Conservation (phyloP, 148 eudicot genomes). For the Chenopodium album region DNA sequence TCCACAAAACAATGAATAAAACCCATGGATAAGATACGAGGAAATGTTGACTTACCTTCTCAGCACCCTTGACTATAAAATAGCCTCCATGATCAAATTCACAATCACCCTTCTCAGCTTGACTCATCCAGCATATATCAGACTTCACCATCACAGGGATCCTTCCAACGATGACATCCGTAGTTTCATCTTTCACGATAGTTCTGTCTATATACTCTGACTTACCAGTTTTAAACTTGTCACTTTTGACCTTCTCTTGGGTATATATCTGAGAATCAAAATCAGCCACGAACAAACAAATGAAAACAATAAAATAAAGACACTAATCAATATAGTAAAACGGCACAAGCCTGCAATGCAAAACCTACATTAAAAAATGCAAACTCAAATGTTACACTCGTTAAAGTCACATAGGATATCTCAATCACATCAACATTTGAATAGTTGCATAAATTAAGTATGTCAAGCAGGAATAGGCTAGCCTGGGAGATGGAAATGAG, state of each 20-base stretch:
- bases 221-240: conserved; percentile 77
- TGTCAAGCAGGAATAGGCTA: not conserved
- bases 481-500: too few species aligned
- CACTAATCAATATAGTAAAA: not conserved
- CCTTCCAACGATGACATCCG: conserved; percentile 65
- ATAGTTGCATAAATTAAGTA: not conserved
- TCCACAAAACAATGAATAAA: not conserved
- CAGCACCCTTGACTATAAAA: conserved; percentile 93
- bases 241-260: conserved; percentile 53
- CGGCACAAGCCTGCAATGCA: not conserved
- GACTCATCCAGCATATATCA: conserved; percentile 86
- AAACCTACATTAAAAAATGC: not conserved
- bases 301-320: not conserved
- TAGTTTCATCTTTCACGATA: conserved; percentile 31
- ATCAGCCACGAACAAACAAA: conserved; percentile 12
- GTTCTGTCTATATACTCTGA: conserved; percentile 50
- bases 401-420: not conserved
- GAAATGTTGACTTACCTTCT: conserved; percentile 55
- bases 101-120: conserved; percentile 62
- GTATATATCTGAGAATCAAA: conserved; percentile 60
- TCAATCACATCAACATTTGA: not conserved
- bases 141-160: conserved; percentile 97
- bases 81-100: conserved; percentile 97
- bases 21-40: conserved; percentile 1
- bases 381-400: not conserved